These are phyloP conservation scores for Leishmania guyanensis DNA, from an alignment of 208 protist genomes.

Conservation along the genomic window DNA sequence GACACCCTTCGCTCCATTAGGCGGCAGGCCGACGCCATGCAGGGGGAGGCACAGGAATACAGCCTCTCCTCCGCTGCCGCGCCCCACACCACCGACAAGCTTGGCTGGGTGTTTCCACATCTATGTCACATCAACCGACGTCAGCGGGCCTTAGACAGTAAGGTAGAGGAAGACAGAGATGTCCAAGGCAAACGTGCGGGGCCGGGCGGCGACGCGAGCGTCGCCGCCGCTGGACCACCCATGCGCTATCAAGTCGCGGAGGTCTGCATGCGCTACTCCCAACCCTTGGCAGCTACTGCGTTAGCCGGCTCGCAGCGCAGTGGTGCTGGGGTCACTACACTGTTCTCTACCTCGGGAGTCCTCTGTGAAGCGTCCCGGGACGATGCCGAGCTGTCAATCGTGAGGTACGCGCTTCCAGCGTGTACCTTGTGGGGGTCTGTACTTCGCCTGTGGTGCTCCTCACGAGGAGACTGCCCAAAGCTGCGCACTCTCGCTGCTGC, in stretches of 20 bases:
- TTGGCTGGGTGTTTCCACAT: constrained; percentile 7
- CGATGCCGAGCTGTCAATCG: neutral
- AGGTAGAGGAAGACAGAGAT: neutral
- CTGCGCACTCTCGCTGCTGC: constrained; percentile 14
- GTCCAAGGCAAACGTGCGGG: neutral
- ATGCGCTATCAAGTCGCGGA: neutral
- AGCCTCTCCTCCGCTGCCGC: neutral
- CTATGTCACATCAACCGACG: constrained; percentile 4
- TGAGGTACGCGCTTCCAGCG: constrained; percentile 8
- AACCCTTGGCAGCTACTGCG: constrained; percentile 3
- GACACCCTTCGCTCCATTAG: constrained; percentile 37
- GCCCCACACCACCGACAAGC: neutral
- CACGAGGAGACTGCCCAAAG: neutral
- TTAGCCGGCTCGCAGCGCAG: neutral
- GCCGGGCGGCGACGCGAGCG: neutral
- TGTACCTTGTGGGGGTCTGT: constrained; percentile 19
- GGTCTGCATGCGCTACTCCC: neutral
- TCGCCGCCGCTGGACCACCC: neutral
- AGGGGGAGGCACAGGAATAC: neutral
- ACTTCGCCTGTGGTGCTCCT: neutral
- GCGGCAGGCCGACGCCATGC: neutral
- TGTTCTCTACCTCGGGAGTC: neutral
- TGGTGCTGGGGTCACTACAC: neutral
- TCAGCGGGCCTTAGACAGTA: constrained; percentile 1
- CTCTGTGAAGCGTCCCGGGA: neutral